Conservation (phyloP, 768 basidiomycete species). For the Suillus alpinus region DNA sequence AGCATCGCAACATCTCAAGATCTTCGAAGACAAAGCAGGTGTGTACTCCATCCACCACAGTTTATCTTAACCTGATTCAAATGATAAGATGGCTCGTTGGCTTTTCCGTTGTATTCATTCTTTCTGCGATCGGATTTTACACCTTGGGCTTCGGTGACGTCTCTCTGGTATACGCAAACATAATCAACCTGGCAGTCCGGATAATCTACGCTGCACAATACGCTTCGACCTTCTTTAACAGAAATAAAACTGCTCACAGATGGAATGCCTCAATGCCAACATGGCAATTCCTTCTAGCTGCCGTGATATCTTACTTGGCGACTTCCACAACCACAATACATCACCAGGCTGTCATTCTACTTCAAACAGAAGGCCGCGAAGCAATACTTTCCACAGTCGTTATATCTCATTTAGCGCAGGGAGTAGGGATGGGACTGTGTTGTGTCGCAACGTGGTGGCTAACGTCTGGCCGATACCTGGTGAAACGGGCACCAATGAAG, state of each 20-base stretch:
- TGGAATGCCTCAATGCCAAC: constrained; percentile 18
- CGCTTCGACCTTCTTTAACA: constrained; percentile 44
- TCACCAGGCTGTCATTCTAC: constrained; percentile 13
- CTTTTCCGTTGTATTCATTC: constrained; percentile 70
- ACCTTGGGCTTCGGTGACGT: constrained; percentile 54
- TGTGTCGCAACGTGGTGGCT: constrained; percentile 30
- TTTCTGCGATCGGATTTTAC: constrained; percentile 47
- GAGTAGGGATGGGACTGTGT: constrained; percentile 21
- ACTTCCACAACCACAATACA: constrained; percentile 20
- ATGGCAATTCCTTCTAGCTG: constrained; percentile 25
- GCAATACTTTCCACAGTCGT: constrained; percentile 21
- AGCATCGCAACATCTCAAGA: constrained; percentile 69
- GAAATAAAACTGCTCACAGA: constrained; percentile 12
- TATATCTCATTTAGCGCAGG: constrained; percentile 25
- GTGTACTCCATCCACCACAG: not conserved
- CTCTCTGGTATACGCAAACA: constrained; percentile 76
- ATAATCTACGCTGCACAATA: constrained; percentile 61
- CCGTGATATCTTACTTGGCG: constrained; percentile 20
- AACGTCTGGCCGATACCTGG: constrained; percentile 17
- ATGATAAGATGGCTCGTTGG: constrained; percentile 68
- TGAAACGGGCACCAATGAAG: not conserved
- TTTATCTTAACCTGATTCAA: constrained; percentile 5
- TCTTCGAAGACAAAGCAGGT: constrained; percentile 68
- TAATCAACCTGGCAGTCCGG: constrained; percentile 59
- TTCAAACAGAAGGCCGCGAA: constrained; percentile 11